Base-by-base conservation (phyloP, 2,329 filamentous ascomycete species). In the Fusarium sp. region DNA sequence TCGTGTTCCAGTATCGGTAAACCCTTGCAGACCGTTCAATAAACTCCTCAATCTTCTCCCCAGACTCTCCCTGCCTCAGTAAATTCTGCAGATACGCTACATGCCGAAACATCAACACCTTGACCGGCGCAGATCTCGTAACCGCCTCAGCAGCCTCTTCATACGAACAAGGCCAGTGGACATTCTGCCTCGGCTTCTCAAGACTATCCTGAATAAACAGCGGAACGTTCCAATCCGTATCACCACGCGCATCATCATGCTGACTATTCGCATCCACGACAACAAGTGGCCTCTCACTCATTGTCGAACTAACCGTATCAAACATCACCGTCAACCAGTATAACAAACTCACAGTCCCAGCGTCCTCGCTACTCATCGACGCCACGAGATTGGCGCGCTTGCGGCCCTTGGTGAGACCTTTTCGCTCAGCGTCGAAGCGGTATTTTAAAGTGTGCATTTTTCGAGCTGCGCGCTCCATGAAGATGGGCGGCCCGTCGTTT, bases 271-370 rank as follows among this genome's bases (percentile, higher is more conserved):
- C 82, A 30, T 84, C 83, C 1, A 79, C 75, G 0, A 84, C 76
- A 0, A 80, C 80, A 3, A 83, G 76, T 0, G 79, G 77, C 24
- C 79, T 48, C 47, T 80, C 72, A 42, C 86, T 83, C 82, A 90
- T 87, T 1, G 87, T 86, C 1, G 88, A 84, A 0, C 86, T 88
- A 18, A 90, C 78, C 0, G 88, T 90, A 74, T 90, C 88, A 47
- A 89, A 87, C 88, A 90, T 90, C 50, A 90, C 82, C 0, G 86
- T 87, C 6, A 90, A 78, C 89, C 89, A 90, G 74, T 87, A 90
- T 3, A 90, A 73, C 17, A 90, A 78, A 24, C 87, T 83, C 13
- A 90, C 82, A 0, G 89, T 90, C 14, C 84, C 78, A 9, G 78
- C 76, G 8, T 84, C 81, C 42, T 58, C 70, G 2, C 39, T 53